Evolutionary conservation across 768 basidiomycete genomes (phyloP), one percentile per base, ranked within the genome.

Genomic region (Brasilioporus rufonigricans): DNA sequence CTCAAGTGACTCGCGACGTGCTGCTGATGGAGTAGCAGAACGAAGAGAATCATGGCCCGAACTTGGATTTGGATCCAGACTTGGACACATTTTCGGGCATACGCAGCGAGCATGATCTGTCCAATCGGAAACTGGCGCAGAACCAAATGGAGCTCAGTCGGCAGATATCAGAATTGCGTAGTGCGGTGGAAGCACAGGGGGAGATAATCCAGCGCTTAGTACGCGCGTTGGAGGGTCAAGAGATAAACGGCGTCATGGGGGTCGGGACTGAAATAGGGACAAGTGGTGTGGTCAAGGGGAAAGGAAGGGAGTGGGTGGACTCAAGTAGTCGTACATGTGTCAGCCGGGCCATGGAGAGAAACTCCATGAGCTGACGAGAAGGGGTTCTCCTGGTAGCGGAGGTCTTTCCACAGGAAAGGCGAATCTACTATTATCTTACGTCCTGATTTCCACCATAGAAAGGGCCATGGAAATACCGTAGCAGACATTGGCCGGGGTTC

Each of bases 141-240:
- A 86, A 86, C 56, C 85, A 87, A 64, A 78, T 78, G 10, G 86
- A 85, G 67, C 71, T 91, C 39, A 82, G 81, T 56, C 71, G 71
- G 41, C 87, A 90, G 70, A 86, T 91, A 43, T 69, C 74, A 10
- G 83, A 85, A 52, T 71, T 89, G 39, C 73, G 77, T 12, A 66
- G 59, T 6, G 74, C 77, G 8, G 76, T 89, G n/a, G 84, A 87
- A 65, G 65, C 64, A 52, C 87, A 90, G 59, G 81, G 81, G 4
- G 72, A 72, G 61, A 63, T 87, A 66, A 69, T 90, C 23, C 58
- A 40, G 43, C 61, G 58, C 13, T 45, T 70, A 32, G 52, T 71
- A 5, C 48, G 53, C 52, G 29, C 54, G 18, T 58, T 70, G 9
- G 66, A 60, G 14, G 38, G 23, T 36, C 53, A 13, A 35, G 45